phyloP scores from a whole-genome alignment of 2,329 filamentous ascomycete genomes.

The Akanthomyces muscarius region DNA sequence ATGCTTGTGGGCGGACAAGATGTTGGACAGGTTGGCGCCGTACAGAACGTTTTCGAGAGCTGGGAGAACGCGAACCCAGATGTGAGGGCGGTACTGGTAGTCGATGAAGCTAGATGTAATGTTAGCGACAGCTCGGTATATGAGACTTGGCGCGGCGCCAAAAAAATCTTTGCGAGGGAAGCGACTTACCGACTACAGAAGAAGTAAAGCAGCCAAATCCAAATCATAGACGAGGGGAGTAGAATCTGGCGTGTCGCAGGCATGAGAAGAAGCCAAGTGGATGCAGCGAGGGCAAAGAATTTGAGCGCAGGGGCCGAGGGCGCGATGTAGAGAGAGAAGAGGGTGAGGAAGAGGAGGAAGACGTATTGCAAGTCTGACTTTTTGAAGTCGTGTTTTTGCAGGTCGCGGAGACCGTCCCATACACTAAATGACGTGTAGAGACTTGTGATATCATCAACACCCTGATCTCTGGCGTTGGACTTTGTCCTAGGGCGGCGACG shows the following conservation, averaged over 20 bases:
- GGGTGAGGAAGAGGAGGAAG: slow-evolving; percentile 65
- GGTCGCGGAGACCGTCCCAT: slow-evolving; percentile 67
- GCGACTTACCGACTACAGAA: slow-evolving; percentile 81
- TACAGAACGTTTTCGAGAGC: slow-evolving; percentile 96
- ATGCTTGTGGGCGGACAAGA: slow-evolving; percentile 85
- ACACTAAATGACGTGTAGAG: slow-evolving; percentile 82
- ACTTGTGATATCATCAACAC: slow-evolving; percentile 61
- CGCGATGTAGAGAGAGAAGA: slow-evolving; percentile 82
- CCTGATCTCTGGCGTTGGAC: slow-evolving; percentile 31
- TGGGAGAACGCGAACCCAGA: slow-evolving; percentile 92
- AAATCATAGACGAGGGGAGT: slow-evolving; percentile 78
- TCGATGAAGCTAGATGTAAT: slow-evolving; percentile 69
- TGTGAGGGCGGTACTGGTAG: slow-evolving; percentile 81
- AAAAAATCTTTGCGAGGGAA: neutral
- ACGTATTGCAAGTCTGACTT: slow-evolving; percentile 83
- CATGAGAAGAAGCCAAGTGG: slow-evolving; percentile 69
- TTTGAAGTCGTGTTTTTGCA: slow-evolving; percentile 76
- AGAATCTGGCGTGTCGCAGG: slow-evolving; percentile 89
- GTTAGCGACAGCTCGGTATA: slow-evolving; percentile 3
- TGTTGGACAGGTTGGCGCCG: slow-evolving; percentile 92
- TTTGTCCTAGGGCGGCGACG: slow-evolving; percentile 38
- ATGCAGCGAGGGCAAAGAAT: slow-evolving; percentile 62
- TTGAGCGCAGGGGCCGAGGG: slow-evolving; percentile 77
- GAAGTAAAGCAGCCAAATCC: slow-evolving; percentile 85
- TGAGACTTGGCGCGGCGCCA: neutral